Percentiles rank a stretch among this genome's conserved stretches.
Conservation (phyloP, 176 grass and related monocot genomes). For the Rhipidocladum racemiflorum region DNA sequence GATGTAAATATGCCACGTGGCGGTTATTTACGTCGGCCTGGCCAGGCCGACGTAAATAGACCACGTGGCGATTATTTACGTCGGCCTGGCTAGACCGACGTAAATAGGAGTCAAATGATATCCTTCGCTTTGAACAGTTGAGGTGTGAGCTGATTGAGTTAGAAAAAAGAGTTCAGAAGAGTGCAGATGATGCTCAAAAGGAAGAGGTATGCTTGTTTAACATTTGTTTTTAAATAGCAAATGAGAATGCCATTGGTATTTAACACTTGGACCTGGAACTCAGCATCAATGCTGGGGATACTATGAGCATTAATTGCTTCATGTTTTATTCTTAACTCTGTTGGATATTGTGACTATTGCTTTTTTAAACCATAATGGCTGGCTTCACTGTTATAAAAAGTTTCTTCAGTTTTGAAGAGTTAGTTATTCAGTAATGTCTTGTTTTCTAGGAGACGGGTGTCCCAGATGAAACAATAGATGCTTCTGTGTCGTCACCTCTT, state of each 20-base stretch:
- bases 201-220: conserved; percentile 60
- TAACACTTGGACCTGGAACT: conserved; percentile 16
- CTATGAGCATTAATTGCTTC: conserved; percentile 19
- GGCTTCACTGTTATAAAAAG: not conserved
- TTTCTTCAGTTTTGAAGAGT: conserved; percentile 1
- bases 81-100: too few relatives aligned
- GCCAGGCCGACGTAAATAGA: too few relatives aligned
- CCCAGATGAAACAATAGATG: conserved; percentile 32
- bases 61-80: too few relatives aligned
- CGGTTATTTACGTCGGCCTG: too few relatives aligned
- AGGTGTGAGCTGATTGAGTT: conserved; percentile 78
- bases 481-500: conserved; percentile 15
- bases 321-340: not conserved
- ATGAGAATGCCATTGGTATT: not conserved
- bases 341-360: conserved; percentile 20
- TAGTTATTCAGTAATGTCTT: conserved; percentile 23
- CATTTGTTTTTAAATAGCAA: not conserved
- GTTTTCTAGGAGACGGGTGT: conserved; percentile 51
- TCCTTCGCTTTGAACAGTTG: conserved; percentile 74
- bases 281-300: not conserved
- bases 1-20: too few relatives aligned
- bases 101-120: conserved; percentile 65
- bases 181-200: conserved; percentile 54
- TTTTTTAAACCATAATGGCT: conserved; percentile 23
- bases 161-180: conserved; percentile 91